Evolutionary conservation across 495 filamentous ascomycete genomes (phyloP), one percentile per base, ranked within the genome.

Genomic region (Parathielavia appendiculata): DNA sequence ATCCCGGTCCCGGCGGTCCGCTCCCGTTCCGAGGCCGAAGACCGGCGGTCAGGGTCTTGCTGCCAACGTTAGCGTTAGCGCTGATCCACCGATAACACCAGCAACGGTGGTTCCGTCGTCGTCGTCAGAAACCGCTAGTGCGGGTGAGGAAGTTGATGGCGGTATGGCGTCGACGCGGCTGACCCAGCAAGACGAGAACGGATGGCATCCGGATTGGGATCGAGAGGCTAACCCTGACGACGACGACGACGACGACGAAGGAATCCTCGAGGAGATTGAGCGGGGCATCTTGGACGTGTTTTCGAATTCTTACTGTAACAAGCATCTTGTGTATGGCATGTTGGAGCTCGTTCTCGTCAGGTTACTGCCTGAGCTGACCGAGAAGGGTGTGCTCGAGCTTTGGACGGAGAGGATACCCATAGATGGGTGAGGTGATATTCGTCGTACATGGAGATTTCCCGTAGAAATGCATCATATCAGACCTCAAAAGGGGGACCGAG

Each of bases 301-400:
- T 65, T 79, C 79, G 3, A 89, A 95, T 69, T 79, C 79, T 12
- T 97, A 95, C 72, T 83, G 88, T 69, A 97, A 97, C 74, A 92
- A 88, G 71, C 91, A 97, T 70, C 72, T 98, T 11, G 70, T 92
- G 44, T 95, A 92, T 62, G 75, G 79, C 22, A 76, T 91, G 40
- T 64, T 96, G 40, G 93, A 97, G 71, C 73, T 89, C 53, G 58
- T 95, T 0, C 74, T 98, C 14, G 83, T 87, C 38, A 81, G 86
- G 63, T 71, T 97, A 35, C 77, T 96, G 51, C 93, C 93, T 30
- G 93, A 98, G 77, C 63, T 97, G 63, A 80, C 82, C 34, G 88
- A 91, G 62, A 84, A 80, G 65, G 84, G 85, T 39, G 81, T 90
- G 11, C 71, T 73, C 55, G 87, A 90, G 66, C 69, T 96, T 47